Base-by-base conservation (phyloP, 2,329 filamentous ascomycete genomes). In the Neofusicoccum kwambonambiense region DNA sequence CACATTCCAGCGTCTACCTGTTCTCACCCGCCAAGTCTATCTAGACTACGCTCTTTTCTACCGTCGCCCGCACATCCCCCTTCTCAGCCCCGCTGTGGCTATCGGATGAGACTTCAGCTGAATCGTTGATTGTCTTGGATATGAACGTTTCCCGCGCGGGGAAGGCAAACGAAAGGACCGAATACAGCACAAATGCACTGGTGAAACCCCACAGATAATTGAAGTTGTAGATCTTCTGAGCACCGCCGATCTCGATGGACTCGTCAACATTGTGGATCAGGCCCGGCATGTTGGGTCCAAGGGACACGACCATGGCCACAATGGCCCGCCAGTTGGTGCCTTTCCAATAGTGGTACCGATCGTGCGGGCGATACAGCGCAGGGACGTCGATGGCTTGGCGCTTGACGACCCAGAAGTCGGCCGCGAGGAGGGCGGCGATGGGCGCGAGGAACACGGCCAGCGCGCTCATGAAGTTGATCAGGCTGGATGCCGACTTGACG, bases 201-300 rank as follows among this genome's bases (percentile, higher is more conserved):
- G 69, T 73, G 68, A 77, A 80, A 4, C 77, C 76, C 68, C 75
- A 78, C 6, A 78, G 71, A 50, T 77, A 78, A 61, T 58, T 58
- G 39, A 78, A 74, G 65, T 75, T 71, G 62, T 77, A 76, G 42
- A 78, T 67, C 37, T 71, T 34, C 37, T 31, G 31, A 67, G 19
- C 68, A 72, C 42, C 72, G 72, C 39, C 72, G 71, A 69, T 66
- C 6, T 65, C 56, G 3, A 70, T 37, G 1, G 52, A 65, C 0
- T 70, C 63, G n/a, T 69, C 67, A 50, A 71, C 64, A 4, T 68
- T 69, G 42, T 70, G 67, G 1, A 67, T 69, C 4, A 73, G 57
- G 8, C 67, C 68, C 15, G 71, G 70, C 3, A 71, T 51, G 4
- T 63, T 44, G 1, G 70, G 70, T 1, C 65, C 63, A 49, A 73